Percentiles rank a stretch among this genome's conserved stretches.
phyloP scores from a whole-genome alignment of 306 rosid genomes.

The Oemleria cerasiformis region DNA sequence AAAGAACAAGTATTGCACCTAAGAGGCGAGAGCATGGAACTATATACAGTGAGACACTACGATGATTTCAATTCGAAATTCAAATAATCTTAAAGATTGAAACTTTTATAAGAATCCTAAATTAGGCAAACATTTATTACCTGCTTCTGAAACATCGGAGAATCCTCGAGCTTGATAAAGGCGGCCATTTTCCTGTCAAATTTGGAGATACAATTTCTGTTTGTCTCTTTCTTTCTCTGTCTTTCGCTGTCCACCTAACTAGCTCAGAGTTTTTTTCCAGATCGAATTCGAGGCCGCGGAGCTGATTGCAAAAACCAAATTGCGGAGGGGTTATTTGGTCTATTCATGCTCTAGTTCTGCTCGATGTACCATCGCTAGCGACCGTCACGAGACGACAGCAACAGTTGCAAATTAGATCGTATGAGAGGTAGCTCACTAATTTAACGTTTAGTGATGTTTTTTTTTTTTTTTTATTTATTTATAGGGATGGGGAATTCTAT shows the following conservation, averaged over 20 bases:
- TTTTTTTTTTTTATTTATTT: too few species aligned
- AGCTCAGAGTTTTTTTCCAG: not conserved
- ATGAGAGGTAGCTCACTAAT: too few species aligned
- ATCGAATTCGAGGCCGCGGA: conserved; percentile 15
- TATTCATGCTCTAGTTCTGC: too few species aligned
- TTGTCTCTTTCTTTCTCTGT: not conserved
- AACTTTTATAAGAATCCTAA: not conserved
- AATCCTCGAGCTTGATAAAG: conserved; percentile 87
- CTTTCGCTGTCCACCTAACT: not conserved
- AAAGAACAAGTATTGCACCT: not conserved
- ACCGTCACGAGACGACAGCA: not conserved
- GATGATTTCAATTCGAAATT: not conserved
- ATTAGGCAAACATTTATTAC: conserved; percentile 23
- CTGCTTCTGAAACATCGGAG: conserved; percentile 98
- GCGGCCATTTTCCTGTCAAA: conserved; percentile 54
- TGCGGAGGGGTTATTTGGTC: conserved; percentile 7
- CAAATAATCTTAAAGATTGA: not conserved
- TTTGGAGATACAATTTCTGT: conserved; percentile 3
- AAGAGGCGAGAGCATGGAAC: not conserved
- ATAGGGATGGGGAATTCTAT: too few species aligned
- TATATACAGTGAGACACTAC: not conserved
- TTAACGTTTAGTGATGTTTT: too few species aligned
- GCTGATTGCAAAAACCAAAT: not conserved
- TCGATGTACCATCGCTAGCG: too few species aligned
- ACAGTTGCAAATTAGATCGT: not conserved